Conservation (phyloP, 371 early-diverging fungal species). For the Umbelopsis sp. region DNA sequence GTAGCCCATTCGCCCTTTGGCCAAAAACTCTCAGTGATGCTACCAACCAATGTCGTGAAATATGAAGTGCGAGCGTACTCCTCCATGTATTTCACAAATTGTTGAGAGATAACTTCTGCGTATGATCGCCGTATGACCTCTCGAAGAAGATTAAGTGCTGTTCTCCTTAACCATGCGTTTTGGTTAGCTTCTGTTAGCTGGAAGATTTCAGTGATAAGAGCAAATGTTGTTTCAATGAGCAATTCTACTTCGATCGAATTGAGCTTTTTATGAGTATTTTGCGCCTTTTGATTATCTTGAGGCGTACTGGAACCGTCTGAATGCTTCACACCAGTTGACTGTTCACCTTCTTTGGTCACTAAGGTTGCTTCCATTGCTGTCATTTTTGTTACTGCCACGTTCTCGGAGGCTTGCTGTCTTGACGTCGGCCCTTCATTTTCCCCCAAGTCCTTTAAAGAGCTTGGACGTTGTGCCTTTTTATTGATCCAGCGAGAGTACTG, state of each 20-base stretch:
- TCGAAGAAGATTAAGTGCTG: constrained; percentile 41
- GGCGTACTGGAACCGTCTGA: not conserved
- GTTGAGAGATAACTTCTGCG: constrained; percentile 43
- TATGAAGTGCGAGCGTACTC: constrained; percentile 42
- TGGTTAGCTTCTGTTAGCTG: constrained; percentile 50
- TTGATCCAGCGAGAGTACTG: constrained; percentile 9
- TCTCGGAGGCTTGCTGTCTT: not conserved
- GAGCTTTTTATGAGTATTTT: constrained; percentile 24
- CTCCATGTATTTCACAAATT: constrained; percentile 42
- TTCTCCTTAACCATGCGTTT: constrained; percentile 51
- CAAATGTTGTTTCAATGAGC: constrained; percentile 53
- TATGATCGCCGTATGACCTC: constrained; percentile 54
- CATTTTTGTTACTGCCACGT: not conserved
- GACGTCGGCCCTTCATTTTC: not conserved
- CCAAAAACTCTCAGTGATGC: constrained; percentile 40
- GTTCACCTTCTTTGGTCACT: not conserved
- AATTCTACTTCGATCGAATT: constrained; percentile 49
- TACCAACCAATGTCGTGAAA: constrained; percentile 30
- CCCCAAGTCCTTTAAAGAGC: not conserved
- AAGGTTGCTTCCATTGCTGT: not conserved
- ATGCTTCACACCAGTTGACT: not conserved
- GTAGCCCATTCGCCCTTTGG: constrained; percentile 33
- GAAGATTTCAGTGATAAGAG: constrained; percentile 49
- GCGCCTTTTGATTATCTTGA: not conserved
- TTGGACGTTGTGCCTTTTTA: not conserved